Conservation (phyloP, 495 filamentous ascomycete genomes). For the Hypomontagnella submonticulosa region DNA sequence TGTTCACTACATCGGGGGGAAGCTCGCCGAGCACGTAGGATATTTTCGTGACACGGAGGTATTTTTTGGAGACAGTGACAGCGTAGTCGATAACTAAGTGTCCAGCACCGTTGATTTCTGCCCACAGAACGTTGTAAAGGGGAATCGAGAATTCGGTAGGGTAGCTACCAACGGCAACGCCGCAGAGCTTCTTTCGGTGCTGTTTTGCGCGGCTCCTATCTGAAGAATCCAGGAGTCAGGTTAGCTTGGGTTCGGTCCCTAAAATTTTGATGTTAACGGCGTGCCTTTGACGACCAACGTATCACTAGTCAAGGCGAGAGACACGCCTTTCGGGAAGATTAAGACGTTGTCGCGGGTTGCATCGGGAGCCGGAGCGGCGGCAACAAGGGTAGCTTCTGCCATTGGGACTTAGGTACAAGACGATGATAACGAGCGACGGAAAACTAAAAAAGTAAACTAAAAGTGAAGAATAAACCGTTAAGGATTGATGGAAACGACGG, state of each 20-base stretch:
- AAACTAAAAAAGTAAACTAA: constrained; percentile 2
- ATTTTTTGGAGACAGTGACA: constrained; percentile 61
- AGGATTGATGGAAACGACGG: not conserved
- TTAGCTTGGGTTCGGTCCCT: constrained; percentile 16
- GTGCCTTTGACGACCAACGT: constrained; percentile 42
- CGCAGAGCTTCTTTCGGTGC: constrained; percentile 37
- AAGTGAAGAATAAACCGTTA: constrained; percentile 13
- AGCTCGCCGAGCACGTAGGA: constrained; percentile 63
- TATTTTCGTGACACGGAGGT: constrained; percentile 67
- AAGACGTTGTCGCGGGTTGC: constrained; percentile 22
- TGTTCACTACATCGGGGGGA: constrained; percentile 56
- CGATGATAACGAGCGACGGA: constrained; percentile 22
- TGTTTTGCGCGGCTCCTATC: constrained; percentile 33
- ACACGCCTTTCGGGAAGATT: constrained; percentile 28
- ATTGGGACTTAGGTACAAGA: constrained; percentile 3
- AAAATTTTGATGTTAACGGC: not conserved
- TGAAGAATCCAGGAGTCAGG: constrained; percentile 8
- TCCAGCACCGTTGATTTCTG: constrained; percentile 62
- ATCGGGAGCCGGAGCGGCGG: not conserved
- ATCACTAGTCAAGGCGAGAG: constrained; percentile 26
- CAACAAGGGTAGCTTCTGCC: constrained; percentile 20
- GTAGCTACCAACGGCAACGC: constrained; percentile 38
- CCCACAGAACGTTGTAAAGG: constrained; percentile 88
- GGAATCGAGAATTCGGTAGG: constrained; percentile 62
- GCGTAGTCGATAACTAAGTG: constrained; percentile 81